A percentile compares a stretch with the other conserved stretches of the same genome.
Conservation (phyloP, 768 basidiomycete species). For the Mycena olivaceomarginata region DNA sequence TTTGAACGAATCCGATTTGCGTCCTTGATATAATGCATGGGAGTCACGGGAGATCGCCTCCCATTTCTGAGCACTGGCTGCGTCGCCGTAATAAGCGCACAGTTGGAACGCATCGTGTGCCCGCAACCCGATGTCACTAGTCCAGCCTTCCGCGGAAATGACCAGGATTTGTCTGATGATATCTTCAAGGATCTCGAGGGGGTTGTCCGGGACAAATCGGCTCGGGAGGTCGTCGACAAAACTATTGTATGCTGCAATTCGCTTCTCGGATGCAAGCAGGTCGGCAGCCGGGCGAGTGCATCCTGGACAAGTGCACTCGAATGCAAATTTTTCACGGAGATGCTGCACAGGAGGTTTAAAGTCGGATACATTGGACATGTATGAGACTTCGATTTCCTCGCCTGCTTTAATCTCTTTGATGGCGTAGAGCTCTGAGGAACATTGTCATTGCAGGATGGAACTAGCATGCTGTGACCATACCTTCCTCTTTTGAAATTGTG, state of each 20-base stretch:
- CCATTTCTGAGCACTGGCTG: slow-evolving; percentile 24
- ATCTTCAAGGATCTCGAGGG: slow-evolving; percentile 21
- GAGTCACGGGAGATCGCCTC: slow-evolving; percentile 22
- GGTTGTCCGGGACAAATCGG: slow-evolving; percentile 11
- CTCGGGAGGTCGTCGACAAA: slow-evolving; percentile 2
- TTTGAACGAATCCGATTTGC: too few relatives aligned
- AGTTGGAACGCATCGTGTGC: slow-evolving; percentile 35
- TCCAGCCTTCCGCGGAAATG: slow-evolving; percentile 31
- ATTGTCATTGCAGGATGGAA: neutral
- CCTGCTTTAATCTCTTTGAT: slow-evolving; percentile 32
- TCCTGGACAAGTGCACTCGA: slow-evolving; percentile 22
- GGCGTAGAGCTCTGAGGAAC: slow-evolving; percentile 23
- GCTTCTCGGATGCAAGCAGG: slow-evolving; percentile 2
- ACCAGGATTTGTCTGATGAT: slow-evolving; percentile 19
- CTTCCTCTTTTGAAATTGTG: slow-evolving; percentile 7
- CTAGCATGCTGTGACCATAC: neutral
- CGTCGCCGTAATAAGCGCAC: slow-evolving; percentile 32
- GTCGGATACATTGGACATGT: neutral
- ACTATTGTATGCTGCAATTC: slow-evolving; percentile 25
- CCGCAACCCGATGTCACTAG: neutral
- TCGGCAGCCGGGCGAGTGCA: slow-evolving; percentile 28
- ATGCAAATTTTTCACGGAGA: slow-evolving; percentile 23
- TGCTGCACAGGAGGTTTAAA: neutral
- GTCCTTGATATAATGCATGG: neutral
- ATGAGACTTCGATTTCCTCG: slow-evolving; percentile 37